phyloP scores from a whole-genome alignment of 345 rosid species.

The Ailanthus altissimus region DNA sequence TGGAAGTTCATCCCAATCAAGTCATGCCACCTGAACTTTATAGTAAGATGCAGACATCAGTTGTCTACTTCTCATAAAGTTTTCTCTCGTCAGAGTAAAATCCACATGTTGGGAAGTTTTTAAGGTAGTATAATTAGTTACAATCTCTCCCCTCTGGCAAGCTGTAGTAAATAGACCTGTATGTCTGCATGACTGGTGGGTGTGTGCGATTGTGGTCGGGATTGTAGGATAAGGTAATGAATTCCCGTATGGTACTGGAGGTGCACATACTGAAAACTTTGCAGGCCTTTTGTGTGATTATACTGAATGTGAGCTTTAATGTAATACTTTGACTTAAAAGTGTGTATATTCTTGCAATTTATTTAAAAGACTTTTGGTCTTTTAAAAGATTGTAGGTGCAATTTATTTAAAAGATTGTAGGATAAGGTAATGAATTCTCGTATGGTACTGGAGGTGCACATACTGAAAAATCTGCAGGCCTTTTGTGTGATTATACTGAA shows the following conservation, averaged over 20 bases:
- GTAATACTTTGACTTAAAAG: background rate
- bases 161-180: no score
- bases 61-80: background rate
- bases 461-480: background rate
- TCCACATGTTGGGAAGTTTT: background rate
- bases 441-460: no score
- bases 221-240: no score
- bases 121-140: background rate
- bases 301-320: background rate
- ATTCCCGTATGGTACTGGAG: no score
- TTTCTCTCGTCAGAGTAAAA: background rate
- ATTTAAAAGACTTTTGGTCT: background rate
- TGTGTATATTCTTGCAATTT: background rate
- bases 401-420: no score
- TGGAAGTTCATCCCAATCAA: background rate
- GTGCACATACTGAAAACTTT: no score
- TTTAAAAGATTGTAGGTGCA: no score
- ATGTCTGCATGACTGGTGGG: no score
- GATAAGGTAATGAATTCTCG: no score
- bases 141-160: no score
- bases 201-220: no score
- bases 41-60: background rate
- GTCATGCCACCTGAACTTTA: background rate
- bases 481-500: background rate
- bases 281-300: background rate